Conservation (phyloP, 805 yeast genomes). For the Ogataea sp. region DNA sequence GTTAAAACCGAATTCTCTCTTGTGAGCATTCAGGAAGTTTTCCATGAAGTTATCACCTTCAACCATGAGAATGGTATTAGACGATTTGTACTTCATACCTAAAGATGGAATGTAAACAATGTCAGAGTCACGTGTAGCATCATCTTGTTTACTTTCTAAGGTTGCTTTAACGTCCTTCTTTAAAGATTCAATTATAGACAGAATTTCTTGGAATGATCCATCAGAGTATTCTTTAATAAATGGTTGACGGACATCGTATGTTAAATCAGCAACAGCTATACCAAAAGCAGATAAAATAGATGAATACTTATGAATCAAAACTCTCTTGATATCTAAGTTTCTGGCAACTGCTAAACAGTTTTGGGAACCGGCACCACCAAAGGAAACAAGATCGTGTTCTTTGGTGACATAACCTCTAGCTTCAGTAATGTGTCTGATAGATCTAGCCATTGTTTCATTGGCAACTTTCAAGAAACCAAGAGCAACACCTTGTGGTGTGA, state of each 20-base stretch:
- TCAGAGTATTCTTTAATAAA: constrained; percentile 1
- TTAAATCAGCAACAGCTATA: constrained; percentile 31
- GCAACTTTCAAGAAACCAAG: constrained; percentile 39
- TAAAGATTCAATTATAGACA: constrained; percentile 27
- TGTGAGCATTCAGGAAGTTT: constrained; percentile 22
- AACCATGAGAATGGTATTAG: constrained; percentile 30
- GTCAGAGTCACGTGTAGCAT: constrained; percentile 62
- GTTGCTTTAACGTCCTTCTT: constrained; percentile 31
- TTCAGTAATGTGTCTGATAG: constrained; percentile 38
- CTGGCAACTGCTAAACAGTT: constrained; percentile 35
- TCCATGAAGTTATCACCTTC: constrained; percentile 16
- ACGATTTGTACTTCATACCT: constrained; percentile 23
- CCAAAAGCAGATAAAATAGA: constrained; percentile 41
- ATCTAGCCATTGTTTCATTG: constrained; percentile 37
- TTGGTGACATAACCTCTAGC: constrained; percentile 34
- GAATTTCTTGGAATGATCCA: constrained; percentile 14
- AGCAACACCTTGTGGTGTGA: constrained; percentile 35
- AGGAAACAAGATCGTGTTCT: constrained; percentile 35
- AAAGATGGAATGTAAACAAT: constrained; percentile 51
- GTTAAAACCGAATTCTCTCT: constrained; percentile 29
- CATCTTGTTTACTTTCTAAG: constrained; percentile 29
- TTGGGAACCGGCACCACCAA: constrained; percentile 47
- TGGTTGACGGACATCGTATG: constrained; percentile 2
- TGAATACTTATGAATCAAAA: constrained; percentile 37
- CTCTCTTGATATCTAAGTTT: constrained; percentile 31